phyloP scores from a whole-genome alignment of 2,329 filamentous ascomycete genomes.

The Fusarium duplospermum region DNA sequence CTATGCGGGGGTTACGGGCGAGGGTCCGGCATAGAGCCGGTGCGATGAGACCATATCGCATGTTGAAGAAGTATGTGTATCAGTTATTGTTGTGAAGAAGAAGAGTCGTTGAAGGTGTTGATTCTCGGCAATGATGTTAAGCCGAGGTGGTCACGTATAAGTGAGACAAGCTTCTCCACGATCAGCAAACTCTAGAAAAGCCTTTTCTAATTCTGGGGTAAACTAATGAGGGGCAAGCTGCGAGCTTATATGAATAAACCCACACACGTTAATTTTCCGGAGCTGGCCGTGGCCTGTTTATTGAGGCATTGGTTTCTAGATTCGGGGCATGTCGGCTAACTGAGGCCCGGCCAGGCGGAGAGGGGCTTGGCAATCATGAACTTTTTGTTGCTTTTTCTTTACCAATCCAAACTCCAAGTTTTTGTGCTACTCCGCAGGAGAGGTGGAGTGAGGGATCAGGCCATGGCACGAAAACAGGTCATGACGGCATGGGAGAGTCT shows the following conservation, averaged over 20 bases:
- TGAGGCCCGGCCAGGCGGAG: slow-evolving; percentile 25
- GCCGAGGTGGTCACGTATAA: background rate
- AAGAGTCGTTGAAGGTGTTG: background rate
- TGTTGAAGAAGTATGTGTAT: background rate
- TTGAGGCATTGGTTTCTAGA: slow-evolving; percentile 1
- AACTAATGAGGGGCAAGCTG: background rate
- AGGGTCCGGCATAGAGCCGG: slow-evolving; percentile 21
- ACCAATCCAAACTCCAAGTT: background rate
- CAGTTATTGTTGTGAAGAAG: background rate
- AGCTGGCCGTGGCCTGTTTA: slow-evolving; percentile 5
- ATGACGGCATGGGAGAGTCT: background rate
- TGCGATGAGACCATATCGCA: slow-evolving; percentile 23
- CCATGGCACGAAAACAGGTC: background rate
- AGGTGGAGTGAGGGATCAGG: slow-evolving; percentile 10
- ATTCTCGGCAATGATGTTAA: background rate
- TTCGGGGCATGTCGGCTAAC: slow-evolving; percentile 30
- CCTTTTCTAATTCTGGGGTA: background rate
- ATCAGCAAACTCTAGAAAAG: background rate
- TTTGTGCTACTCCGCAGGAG: background rate
- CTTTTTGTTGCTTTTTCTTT: background rate
- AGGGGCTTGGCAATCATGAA: background rate
- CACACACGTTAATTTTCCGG: slow-evolving; percentile 11
- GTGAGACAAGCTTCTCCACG: background rate
- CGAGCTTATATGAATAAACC: slow-evolving; percentile 4
- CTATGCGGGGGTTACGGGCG: slow-evolving; percentile 9